These are phyloP conservation scores for Beauveria caledonica DNA, from an alignment of 2,329 filamentous ascomycete species.

Conservation along the genomic window DNA sequence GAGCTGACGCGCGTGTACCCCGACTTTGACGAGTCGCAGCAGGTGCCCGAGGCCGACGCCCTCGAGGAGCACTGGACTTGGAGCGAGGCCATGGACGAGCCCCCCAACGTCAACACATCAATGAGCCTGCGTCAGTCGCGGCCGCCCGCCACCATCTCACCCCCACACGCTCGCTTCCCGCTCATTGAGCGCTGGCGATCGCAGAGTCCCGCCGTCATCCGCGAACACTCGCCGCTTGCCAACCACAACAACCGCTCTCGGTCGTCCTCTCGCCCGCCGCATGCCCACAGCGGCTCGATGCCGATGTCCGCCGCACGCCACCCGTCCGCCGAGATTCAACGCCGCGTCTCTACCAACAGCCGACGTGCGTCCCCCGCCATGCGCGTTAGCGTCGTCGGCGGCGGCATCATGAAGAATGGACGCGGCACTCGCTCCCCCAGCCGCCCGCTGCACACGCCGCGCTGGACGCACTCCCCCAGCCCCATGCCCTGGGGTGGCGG, in stretches of 20 bases:
- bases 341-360: constrained; percentile 36
- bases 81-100: constrained; percentile 55
- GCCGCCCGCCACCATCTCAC: constrained; percentile 34
- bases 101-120: constrained; percentile 36
- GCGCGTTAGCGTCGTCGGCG: constrained; percentile 19
- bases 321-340: constrained; percentile 33
- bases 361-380: constrained; percentile 25
- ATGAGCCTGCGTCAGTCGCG: constrained; percentile 30
- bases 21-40: constrained; percentile 33
- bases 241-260: constrained; percentile 22
- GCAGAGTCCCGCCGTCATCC: constrained; percentile 24
- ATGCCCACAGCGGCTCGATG: constrained; percentile 45
- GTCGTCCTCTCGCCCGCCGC: constrained; percentile 36
- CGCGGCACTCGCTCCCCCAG: constrained; percentile 49
- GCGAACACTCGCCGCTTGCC: constrained; percentile 32
- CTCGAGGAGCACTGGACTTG: constrained; percentile 60
- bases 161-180: constrained; percentile 20
- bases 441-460: constrained; percentile 43
- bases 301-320: constrained; percentile 33
- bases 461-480: constrained; percentile 44
- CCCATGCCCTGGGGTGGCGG: constrained; percentile 26
- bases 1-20: constrained; percentile 51
- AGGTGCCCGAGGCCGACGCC: constrained; percentile 53
- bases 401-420: constrained; percentile 38
- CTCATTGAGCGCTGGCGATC: constrained; percentile 21